Conservation (phyloP, 2,329 filamentous ascomycete species). For the Pezicula carpinea region DNA sequence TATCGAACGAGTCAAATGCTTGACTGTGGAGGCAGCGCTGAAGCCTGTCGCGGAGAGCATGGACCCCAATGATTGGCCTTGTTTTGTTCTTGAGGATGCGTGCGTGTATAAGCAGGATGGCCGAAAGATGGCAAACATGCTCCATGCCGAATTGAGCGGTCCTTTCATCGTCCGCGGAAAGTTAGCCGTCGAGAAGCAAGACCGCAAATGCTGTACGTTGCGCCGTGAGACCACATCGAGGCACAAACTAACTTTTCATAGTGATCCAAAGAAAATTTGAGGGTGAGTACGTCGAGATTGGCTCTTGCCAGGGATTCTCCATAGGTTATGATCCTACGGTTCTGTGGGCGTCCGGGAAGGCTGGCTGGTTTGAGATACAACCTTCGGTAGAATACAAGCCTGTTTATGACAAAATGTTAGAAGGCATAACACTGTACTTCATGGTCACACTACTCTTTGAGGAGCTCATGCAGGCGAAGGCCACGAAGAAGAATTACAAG, state of each 20-base stretch:
- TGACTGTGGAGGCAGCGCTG: slow-evolving; percentile 4
- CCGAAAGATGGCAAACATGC: slow-evolving; percentile 51
- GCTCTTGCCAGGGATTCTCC: slow-evolving; percentile 44
- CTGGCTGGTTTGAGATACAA: slow-evolving; percentile 65
- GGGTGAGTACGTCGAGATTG: slow-evolving; percentile 47
- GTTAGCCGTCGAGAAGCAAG: slow-evolving; percentile 45
- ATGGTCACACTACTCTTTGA: slow-evolving; percentile 54
- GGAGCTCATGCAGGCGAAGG: slow-evolving; percentile 29
- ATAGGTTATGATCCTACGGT: slow-evolving; percentile 51
- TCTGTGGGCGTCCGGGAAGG: slow-evolving; percentile 61
- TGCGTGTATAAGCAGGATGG: slow-evolving; percentile 52
- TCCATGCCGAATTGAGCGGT: slow-evolving; percentile 54
- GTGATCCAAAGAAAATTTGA: slow-evolving; percentile 22
- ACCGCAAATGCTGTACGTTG: slow-evolving; percentile 37
- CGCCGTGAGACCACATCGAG: neutral
- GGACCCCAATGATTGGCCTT: slow-evolving; percentile 50
- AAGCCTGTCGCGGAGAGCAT: slow-evolving; percentile 22
- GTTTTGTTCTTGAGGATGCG: slow-evolving; percentile 57
- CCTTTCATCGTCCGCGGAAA: slow-evolving; percentile 59
- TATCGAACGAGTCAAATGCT: slow-evolving; percentile 17
- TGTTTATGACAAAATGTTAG: slow-evolving; percentile 55
- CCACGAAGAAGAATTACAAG: slow-evolving; percentile 26
- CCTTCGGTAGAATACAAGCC: slow-evolving; percentile 52
- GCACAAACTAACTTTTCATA: slow-evolving; percentile 24
- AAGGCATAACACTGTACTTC: slow-evolving; percentile 62